Percentiles rank a stretch among this genome's conserved stretches.
Evolutionary conservation across 352 stramenopile species (phyloP).

Genomic region (Pythium brachiatum): DNA sequence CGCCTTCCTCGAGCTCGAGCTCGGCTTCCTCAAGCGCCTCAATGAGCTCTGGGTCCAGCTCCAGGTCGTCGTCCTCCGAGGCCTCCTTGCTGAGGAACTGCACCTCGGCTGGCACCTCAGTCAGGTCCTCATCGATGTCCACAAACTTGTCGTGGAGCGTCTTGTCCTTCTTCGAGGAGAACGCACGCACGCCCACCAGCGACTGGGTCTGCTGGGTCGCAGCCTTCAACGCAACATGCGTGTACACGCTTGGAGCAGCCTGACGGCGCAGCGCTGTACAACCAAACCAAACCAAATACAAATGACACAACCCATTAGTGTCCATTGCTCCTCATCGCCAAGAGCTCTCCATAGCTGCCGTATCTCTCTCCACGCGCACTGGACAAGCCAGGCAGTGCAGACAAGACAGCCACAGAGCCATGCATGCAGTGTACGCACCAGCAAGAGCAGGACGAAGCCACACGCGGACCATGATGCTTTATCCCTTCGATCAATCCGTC

Average conservation of each 20-base stretch:
- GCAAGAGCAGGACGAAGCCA: slow-evolving; percentile 59
- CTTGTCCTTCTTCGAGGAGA: slow-evolving; percentile 63
- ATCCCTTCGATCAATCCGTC: slow-evolving; percentile 23
- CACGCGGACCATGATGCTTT: slow-evolving; percentile 64
- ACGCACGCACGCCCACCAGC: slow-evolving; percentile 13
- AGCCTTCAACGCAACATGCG: slow-evolving; percentile 18
- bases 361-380: not conserved
- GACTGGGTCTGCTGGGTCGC: slow-evolving; percentile 19
- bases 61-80: slow-evolving; percentile 30
- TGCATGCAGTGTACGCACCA: slow-evolving; percentile 36
- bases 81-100: slow-evolving; percentile 57
- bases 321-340: not conserved
- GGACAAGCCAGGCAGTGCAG: not conserved
- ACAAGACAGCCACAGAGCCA: slow-evolving; percentile 4
- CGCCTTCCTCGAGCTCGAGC: slow-evolving; percentile 13
- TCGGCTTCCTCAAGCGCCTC: slow-evolving; percentile 20
- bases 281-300: too few relatives aligned
- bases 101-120: slow-evolving; percentile 53
- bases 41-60: slow-evolving; percentile 36
- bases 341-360: not conserved
- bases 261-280: slow-evolving; percentile 25
- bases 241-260: slow-evolving; percentile 6
- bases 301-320: slow-evolving; percentile 5
- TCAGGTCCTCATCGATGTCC: slow-evolving; percentile 39
- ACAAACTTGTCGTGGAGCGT: slow-evolving; percentile 58